Evolutionary conservation across 495 filamentous ascomycete genomes (phyloP), one percentile per base, ranked within the genome.

Genomic region (Aspergillus leporis): DNA sequence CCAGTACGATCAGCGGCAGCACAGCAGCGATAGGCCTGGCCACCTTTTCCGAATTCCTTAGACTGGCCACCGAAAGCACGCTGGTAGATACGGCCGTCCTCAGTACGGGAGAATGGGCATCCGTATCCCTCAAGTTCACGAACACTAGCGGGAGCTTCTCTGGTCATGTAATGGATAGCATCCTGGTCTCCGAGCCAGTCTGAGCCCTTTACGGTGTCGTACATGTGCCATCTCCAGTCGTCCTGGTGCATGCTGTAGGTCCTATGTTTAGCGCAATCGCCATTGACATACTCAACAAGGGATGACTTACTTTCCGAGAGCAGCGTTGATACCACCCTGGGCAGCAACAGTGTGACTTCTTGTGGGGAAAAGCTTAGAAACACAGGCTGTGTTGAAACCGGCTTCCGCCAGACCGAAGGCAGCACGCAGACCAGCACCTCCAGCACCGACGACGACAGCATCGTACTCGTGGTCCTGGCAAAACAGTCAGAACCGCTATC

Each of bases 161-260:
- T 84, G 61, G 93, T 97, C 93, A 98, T 98, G 80, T 98, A 98
- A 77, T 98, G 93, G 70, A 98, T 98, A 51, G 93, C 93, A 77
- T 98, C 93, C 79, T 98, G 93, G 78, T 98, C 93, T 73, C 93
- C 93, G 32, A 98, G 84, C 93, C 93, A 98, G 82, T 98, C 93
- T 55, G 90, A 95, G 66, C 93, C 93, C 81, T 98, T 98, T 61
- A 98, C 93, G 48, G 93, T 98, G 77, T 98, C 93, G 82, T 97
- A 98, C 93, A 97, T 97, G 81, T 98, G 93, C 93, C 93, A 97
- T 76, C 93, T 87, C 93, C 93, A 98, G 81, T 98, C 93, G 74
- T 98, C 93, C 71, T 85, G 76, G 74, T 89, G 86, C 87, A 90
- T 90, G 74, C 83, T 86, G 63, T 59, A 66, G 41, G 14, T n/a